These are phyloP conservation scores for Colletotrichum phormii DNA, from an alignment of 2,329 filamentous ascomycete species.

Conservation along the genomic window DNA sequence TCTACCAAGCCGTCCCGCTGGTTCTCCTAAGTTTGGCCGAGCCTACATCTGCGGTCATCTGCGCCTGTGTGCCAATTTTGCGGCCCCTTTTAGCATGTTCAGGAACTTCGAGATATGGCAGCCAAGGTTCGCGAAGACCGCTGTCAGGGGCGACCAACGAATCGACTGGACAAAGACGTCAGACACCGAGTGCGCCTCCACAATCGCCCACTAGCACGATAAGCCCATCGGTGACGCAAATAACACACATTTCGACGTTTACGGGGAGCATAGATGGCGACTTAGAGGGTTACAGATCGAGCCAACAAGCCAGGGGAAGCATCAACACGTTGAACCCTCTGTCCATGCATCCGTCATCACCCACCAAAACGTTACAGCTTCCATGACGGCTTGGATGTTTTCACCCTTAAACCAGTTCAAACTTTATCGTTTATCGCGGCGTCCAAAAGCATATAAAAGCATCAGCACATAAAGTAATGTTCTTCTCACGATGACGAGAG, in stretches of 20 bases:
- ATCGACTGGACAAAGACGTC: background rate
- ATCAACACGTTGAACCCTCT: background rate
- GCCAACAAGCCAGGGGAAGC: background rate
- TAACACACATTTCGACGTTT: background rate
- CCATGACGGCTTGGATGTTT: background rate
- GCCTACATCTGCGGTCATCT: background rate
- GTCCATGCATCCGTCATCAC: background rate
- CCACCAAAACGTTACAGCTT: background rate
- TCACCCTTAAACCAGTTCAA: background rate
- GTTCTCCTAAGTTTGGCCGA: conserved; percentile 2
- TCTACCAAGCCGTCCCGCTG: conserved; percentile 6
- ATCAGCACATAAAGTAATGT: no score
- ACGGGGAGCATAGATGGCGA: background rate
- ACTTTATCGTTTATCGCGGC: background rate
- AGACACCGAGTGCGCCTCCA: background rate
- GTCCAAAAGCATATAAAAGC: background rate
- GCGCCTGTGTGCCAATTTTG: conserved; percentile 13
- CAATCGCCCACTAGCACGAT: background rate
- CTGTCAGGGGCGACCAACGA: background rate
- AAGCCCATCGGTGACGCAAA: no score
- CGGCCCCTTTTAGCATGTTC: background rate
- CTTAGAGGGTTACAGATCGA: background rate
- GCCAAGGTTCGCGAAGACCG: background rate
- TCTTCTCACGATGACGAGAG: no score
- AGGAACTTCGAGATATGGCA: background rate